phyloP scores from a whole-genome alignment of 116 monocot genomes.

The Thalassia testudinum region DNA sequence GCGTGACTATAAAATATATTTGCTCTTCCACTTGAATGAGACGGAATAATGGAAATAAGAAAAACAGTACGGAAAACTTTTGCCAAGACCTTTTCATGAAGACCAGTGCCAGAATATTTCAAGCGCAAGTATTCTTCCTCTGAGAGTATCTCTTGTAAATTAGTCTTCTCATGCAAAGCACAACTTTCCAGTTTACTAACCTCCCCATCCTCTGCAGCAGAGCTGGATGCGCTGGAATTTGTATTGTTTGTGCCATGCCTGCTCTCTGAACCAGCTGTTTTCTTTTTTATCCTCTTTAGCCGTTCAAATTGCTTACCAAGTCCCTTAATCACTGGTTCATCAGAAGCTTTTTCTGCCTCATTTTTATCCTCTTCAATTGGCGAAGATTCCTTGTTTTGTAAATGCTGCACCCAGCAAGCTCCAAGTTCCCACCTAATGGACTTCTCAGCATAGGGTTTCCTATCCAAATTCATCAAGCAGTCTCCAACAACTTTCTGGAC shows the following conservation, averaged over 20 bases:
- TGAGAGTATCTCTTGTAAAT: conserved; percentile 29
- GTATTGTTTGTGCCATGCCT: neutral
- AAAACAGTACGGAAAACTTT: too few species aligned
- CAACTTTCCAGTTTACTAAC: too few species aligned
- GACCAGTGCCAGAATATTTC: conserved; percentile 58
- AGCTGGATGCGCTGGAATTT: neutral
- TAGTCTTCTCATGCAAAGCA: conserved; percentile 11
- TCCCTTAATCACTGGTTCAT: conserved; percentile 9
- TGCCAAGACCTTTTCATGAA: conserved; percentile 55
- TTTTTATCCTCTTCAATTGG: conserved; percentile 1
- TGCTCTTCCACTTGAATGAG: too few species aligned
- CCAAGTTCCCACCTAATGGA: conserved; percentile 25
- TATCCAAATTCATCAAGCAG: conserved; percentile 9
- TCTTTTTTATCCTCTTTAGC: conserved; percentile 19
- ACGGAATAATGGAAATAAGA: too few species aligned
- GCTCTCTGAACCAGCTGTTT: neutral
- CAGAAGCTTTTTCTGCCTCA: neutral
- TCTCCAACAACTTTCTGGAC: conserved; percentile 7
- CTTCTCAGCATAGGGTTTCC: conserved; percentile 1
- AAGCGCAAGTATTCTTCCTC: conserved; percentile 44
- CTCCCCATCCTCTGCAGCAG: conserved; percentile 1
- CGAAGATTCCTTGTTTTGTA: conserved; percentile 14
- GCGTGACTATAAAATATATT: too few species aligned
- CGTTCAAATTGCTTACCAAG: conserved; percentile 18
- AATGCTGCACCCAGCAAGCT: conserved; percentile 18